Base-by-base conservation (phyloP, 2,329 filamentous ascomycete species). In the Parastagonospora avenae region DNA sequence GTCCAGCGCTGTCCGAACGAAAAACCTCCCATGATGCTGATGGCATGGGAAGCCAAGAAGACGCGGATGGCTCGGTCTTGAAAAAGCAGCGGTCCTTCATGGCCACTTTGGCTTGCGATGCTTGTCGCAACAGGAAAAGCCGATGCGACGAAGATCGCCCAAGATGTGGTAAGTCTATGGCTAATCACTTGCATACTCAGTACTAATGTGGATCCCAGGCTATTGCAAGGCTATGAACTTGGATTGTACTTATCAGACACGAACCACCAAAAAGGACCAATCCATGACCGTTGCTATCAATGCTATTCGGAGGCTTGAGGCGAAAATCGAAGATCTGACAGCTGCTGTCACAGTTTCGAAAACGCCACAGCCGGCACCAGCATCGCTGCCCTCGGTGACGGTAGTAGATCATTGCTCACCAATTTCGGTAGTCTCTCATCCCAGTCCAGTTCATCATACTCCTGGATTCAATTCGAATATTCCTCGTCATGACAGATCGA, bases 271-370 rank as follows among this genome's bases (percentile, higher is more conserved):
- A 56, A 81, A 80, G 45, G 80, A 83, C 50, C 79, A 81, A 46
- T 82, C 80, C 3, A 76, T 83, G 62, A 75, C 77, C 24, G 76
- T 82, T 63, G 80, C 82, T 28, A 82, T 82, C 66, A 82, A 80
- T 59, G 80, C 80, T 9, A 75, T 83, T 19, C 76, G 80, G 64
- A 74, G 80, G 10, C 72, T 83, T 14, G 80, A 83, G 62, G 73
- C 75, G 4, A 83, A 82, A 59, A 71, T 83, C 33, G 80, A 83
- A 57, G 74, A 76, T 45, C 64, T 81, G 11, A 77, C 79, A 43
- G 70, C 56, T 49, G 74, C 55, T 48, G 74, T 62, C 56, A 71
- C 60, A 54, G 64, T 57, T 4, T 57, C 59, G 2, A 60, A 56
- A 33, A 38, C 31, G 45, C 11, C 54, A 10, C 48, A 54, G 27